Evolutionary conservation across 495 filamentous ascomycete genomes (phyloP).

Genomic region (Xylaria bambusicola): DNA sequence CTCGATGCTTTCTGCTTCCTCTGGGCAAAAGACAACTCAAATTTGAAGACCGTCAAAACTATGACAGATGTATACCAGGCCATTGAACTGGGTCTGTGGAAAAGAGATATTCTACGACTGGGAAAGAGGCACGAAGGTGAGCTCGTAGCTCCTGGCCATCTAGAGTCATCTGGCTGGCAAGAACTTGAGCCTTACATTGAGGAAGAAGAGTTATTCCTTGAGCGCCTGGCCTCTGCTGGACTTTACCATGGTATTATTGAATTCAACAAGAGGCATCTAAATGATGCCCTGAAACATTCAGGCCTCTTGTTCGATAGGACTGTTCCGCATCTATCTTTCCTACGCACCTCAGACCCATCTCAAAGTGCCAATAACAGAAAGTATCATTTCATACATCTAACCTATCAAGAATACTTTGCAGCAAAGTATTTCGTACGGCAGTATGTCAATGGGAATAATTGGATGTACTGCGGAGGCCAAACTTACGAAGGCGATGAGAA

Average conservation of each 20-base stretch:
- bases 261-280: neutral
- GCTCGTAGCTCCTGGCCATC: neutral
- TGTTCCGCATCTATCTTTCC: neutral
- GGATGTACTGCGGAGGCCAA: too few relatives aligned
- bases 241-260: neutral
- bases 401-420: slow-evolving; percentile 47
- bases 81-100: neutral
- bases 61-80: neutral
- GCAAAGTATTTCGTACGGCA: slow-evolving; percentile 45
- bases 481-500: neutral
- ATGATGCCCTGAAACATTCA: neutral
- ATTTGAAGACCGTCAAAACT: neutral
- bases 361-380: too few relatives aligned
- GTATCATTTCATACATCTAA: slow-evolving; percentile 29
- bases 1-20: neutral
- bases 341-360: neutral
- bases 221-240: neutral
- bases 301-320: neutral
- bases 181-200: neutral
- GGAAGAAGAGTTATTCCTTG: neutral
- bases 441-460: slow-evolving; percentile 33
- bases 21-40: neutral
- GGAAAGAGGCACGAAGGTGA: neutral
- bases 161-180: neutral
- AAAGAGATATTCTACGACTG: neutral